Evolutionary conservation across 208 protist genomes (phyloP), one percentile per base, ranked within the genome.

Genomic region (Strigomonas oncopelti): DNA sequence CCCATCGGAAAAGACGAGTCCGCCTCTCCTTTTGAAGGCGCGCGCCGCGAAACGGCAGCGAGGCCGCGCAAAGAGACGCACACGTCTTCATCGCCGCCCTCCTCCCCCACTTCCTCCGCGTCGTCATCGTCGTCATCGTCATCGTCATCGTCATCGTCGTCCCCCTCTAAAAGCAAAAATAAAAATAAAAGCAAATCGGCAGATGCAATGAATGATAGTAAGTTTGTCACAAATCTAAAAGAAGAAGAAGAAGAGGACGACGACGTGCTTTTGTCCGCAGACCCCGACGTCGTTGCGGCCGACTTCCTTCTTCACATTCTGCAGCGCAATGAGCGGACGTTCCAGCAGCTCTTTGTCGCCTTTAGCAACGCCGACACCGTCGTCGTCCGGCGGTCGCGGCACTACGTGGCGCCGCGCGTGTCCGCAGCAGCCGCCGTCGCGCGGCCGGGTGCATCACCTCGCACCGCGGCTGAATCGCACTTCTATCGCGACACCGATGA

Each of bases 291-390:
- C 9, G 42, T 48, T 4, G 42, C 42, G 1, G 42, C 42, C 9
- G 42, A 48, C 42, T 48, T n/a, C 18, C 42, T 48, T 48, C 42
- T 93, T 0, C 65, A 65, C 9, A 70, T 89, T 1, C 69, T 93
- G 34, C 60, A 69, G 46, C 58, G 57, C 22, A 94, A 94, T 66
- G 88, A 94, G 46, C 36, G 62, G 5, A 58, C 74, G n/a, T 64
- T 94, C 31, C 74, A 70, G 11, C 74, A 83, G 51, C 76, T 94
- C 46, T 94, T 94, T 20, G 18, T 4, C 42, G 42, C 42, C 16
- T 48, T 48, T 20, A 48, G 42, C 16, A 48, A 48, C 42, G 18
- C 5, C 9, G 42, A 48, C 16, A 20, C 42, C 42, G 42, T 20
- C 13, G 42, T 48, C 42, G 42, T 48, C 11, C 42, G 42, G 1